Conservation (phyloP, 169 alveolate genomes). For the Cryptosporidium ryanae region DNA sequence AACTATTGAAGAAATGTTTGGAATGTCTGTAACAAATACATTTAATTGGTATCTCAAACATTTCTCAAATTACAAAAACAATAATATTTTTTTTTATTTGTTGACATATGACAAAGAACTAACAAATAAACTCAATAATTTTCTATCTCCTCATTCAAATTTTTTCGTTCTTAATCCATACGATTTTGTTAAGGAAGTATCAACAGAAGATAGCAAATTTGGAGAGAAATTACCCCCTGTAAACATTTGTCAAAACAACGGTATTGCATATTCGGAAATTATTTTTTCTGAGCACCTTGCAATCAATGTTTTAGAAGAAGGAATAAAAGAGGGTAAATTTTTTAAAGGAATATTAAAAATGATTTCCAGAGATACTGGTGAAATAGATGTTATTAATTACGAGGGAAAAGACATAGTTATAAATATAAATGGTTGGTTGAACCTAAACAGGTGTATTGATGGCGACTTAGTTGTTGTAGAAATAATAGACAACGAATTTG, state of each 20-base stretch:
- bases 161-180: constrained; percentile 59
- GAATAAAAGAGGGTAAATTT: constrained; percentile 87
- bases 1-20: constrained; percentile 25
- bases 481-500: constrained; percentile 84
- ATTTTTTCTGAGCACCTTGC: constrained; percentile 81
- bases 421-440: constrained; percentile 84
- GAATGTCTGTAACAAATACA: constrained; percentile 17
- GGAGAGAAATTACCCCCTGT: constrained; percentile 78
- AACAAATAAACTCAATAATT: constrained; percentile 37
- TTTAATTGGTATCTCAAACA: constrained; percentile 75
- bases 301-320: constrained; percentile 80
- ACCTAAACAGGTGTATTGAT: constrained; percentile 96
- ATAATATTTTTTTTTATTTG: constrained; percentile 66
- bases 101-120: constrained; percentile 65
- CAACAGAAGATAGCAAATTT: constrained; percentile 69
- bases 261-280: background rate
- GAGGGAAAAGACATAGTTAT: constrained; percentile 84
- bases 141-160: background rate
- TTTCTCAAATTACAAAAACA: constrained; percentile 39
- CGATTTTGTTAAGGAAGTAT: constrained; percentile 72
- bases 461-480: constrained; percentile 97
- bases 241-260: constrained; percentile 69
- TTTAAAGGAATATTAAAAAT: constrained; percentile 89
- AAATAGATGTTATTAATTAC: constrained; percentile 81
- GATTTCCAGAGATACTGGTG: constrained; percentile 79